phyloP scores from a whole-genome alignment of 768 basidiomycete genomes.

The Roridomyces roridus region DNA sequence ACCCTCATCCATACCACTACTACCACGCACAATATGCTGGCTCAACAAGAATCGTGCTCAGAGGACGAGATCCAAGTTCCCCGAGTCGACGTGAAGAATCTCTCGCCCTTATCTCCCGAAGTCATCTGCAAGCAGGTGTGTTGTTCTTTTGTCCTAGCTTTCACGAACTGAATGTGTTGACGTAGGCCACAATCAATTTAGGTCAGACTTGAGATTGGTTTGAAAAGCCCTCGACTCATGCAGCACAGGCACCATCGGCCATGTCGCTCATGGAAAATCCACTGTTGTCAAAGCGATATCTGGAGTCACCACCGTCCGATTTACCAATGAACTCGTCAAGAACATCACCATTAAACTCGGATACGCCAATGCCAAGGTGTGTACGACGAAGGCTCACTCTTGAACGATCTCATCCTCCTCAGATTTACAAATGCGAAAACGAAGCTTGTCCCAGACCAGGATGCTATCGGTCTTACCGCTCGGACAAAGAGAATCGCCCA shows the following conservation, averaged over 20 bases:
- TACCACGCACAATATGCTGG: too few species aligned
- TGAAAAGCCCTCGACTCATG: too few species aligned
- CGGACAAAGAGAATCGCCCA: slow-evolving; percentile 92
- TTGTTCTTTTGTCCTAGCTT: not conserved
- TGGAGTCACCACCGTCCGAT: slow-evolving; percentile 96
- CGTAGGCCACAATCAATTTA: slow-evolving; percentile 91
- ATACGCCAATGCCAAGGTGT: slow-evolving; percentile 97
- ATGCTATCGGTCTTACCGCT: slow-evolving; percentile 92
- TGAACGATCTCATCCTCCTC: not conserved
- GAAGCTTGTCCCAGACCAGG: slow-evolving; percentile 91
- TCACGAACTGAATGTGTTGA: not conserved
- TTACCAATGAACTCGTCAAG: slow-evolving; percentile 98
- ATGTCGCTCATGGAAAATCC: slow-evolving; percentile 99
- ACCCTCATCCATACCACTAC: too few species aligned
- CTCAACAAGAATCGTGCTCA: too few species aligned
- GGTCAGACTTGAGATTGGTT: slow-evolving; percentile 60
- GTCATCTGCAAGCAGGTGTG: slow-evolving; percentile 91
- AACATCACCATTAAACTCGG: slow-evolving; percentile 99
- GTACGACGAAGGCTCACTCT: too few species aligned
- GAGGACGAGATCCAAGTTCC: too few species aligned
- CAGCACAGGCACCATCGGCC: slow-evolving; percentile 90
- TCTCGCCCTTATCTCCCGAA: slow-evolving; percentile 88
- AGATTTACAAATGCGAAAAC: slow-evolving; percentile 99
- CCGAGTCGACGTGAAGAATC: slow-evolving; percentile 64
- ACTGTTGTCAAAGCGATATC: slow-evolving; percentile 99